Evolutionary conservation across 805 yeast genomes (phyloP), one percentile per base, ranked within the genome.

Genomic region (Scheffersomyces lignosus): DNA sequence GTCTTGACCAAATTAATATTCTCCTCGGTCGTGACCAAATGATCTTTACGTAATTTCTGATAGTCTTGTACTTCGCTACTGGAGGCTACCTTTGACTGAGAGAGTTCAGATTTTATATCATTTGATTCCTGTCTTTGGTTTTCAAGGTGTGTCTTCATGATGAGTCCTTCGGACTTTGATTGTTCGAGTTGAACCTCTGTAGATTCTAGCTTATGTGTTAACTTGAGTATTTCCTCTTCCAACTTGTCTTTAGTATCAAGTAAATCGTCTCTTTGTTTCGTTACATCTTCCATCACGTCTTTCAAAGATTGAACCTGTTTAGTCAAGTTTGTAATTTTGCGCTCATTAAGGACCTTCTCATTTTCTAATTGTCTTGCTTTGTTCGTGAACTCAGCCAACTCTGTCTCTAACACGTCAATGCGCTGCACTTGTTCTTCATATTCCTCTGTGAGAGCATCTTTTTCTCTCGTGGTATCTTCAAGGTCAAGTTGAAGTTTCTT

Each of bases 241-340:
- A 63, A 48, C 3, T 43, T 41, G 8, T 55, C 64, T 37, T 62
- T 62, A 3, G 45, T 50, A n/a, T 63, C 66, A 36, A 79, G 60
- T 36, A 87, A 60, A 24, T 70, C 70, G 49, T 81, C 83, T 44
- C 89, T 75, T 49, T 87, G 93, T 4, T 52, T 62, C 1, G 78
- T 61, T 23, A 88, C 64, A 33, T 81, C 83, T 27, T 74, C 80
- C 43, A 85, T 72, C 4, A 83, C 70, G 8, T 75, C 73, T 34
- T 80, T 73, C 51, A 87, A 60, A 1, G 78, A 72, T 8, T 65
- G 66, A 1, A 82, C 72, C 55, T 84, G 88, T 15, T 63, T 66
- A n/a, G 44, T 52, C 33, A 52, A 61, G 31, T 58, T 62, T 6
- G 33, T 51, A 15, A 65, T 54, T 47, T 66, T 68, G 18, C 73